Evolutionary conservation across 371 early-diverging fungal genomes (phyloP).

Genomic region (Rhizopus arrhizus): DNA sequence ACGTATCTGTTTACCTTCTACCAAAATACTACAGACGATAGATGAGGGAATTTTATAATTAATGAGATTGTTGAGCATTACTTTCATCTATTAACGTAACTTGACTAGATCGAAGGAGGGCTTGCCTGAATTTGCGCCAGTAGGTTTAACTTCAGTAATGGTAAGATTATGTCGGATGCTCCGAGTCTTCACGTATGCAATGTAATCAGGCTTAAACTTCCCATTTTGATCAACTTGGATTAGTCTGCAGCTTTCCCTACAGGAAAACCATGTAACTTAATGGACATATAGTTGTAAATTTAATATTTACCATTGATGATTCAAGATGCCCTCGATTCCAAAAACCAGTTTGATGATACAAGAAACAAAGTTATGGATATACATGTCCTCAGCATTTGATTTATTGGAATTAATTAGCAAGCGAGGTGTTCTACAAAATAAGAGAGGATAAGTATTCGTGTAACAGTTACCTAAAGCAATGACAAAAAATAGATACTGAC

Average conservation of each 20-base stretch:
- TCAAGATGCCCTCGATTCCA: constrained; percentile 14
- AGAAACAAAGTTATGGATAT: constrained; percentile 15
- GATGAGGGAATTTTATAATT: constrained; percentile 2
- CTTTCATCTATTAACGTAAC: constrained; percentile 16
- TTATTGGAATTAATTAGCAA: constrained; percentile 13
- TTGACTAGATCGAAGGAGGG: constrained; percentile 13
- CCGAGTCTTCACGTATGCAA: constrained; percentile 14
- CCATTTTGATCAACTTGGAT: constrained; percentile 12
- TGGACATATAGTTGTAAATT: constrained; percentile 9
- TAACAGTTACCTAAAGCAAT: constrained; percentile 8
- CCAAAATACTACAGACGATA: constrained; percentile 13
- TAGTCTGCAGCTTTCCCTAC: constrained; percentile 16
- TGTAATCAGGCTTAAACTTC: constrained; percentile 19
- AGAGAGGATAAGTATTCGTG: constrained; percentile 15
- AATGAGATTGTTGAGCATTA: constrained; percentile 16
- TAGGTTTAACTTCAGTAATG: constrained; percentile 15
- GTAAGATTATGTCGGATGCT: constrained; percentile 15
- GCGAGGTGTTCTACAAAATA: constrained; percentile 11
- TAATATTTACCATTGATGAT: constrained; percentile 24
- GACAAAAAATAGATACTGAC: constrained; percentile 16
- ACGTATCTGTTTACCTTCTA: constrained; percentile 14
- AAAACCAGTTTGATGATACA: constrained; percentile 12
- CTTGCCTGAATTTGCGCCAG: constrained; percentile 10
- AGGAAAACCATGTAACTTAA: constrained; percentile 13
- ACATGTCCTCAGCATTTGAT: constrained; percentile 12